Base-by-base conservation (phyloP, 176 grass and related monocot species). In the Bromus sterilis region DNA sequence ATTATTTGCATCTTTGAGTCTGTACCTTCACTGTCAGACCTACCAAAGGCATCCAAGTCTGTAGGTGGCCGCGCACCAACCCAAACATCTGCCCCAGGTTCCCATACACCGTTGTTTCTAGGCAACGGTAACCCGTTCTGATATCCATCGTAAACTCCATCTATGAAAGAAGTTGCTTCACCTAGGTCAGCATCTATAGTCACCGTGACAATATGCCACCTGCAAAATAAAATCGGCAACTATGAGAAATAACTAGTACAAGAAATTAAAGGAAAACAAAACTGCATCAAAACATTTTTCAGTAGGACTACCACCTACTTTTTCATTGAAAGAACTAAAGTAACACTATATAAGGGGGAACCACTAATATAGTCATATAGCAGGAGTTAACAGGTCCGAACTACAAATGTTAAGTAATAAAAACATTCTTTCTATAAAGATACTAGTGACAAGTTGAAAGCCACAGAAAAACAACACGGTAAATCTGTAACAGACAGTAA, bases 1-100 rank as follows among this genome's bases (percentile, higher is more conserved):
- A 99, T 99, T 75, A 99, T 86, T 67, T 95, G 91, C 96, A 99
- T 99, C 84, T 99, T 99, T 76, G 88, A 95, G 73, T 95, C 93
- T 71, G 85, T 86, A 86, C 88, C 93, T 91, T 99, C 96, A 21
- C 93, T 95, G 28, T 99, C 96, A 68, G 96, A 99, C 76, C 96
- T 88, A 78, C 96, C 96, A 90, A 99, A 99, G 71, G 96, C 96
- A 86, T 99, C 96, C 42, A 99, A 89, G 79, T 99, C 96, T 69
- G 83, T 89, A 36, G 96, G 96, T 86, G 96, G 93, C 51, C 92
- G 77, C 71, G 89, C 82, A 64, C 93, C 96, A 82, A 95, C 85
- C 96, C 96, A 99, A 70, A 99, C 84, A 84, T 93, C 87, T 26
- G 96, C 94, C 39, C 92, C 92, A 26, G 79, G 65, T 86, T 95